phyloP scores from a whole-genome alignment of 495 filamentous ascomycete species.

The Tuber magnatum region DNA sequence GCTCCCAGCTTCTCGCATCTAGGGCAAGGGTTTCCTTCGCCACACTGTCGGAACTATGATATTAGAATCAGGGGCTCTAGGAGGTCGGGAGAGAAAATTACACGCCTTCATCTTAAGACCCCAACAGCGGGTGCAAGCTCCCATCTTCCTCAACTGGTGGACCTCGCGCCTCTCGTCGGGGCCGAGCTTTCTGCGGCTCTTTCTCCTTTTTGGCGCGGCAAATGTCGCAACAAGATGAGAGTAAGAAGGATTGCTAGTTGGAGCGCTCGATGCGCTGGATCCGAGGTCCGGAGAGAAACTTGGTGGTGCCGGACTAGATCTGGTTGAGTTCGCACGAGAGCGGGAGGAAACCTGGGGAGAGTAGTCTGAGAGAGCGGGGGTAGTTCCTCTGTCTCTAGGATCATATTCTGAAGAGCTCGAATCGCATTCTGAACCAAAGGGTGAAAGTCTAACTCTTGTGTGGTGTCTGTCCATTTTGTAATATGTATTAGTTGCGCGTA shows the following conservation, averaged over 20 bases:
- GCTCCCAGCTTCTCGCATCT: conserved; percentile 40
- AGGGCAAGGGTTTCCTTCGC: conserved; percentile 40
- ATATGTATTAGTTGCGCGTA: conserved; percentile 15
- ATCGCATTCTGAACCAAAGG: conserved; percentile 38
- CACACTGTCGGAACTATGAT: conserved; percentile 26
- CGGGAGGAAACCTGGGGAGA: conserved; percentile 31
- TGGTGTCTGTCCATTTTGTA: conserved; percentile 19
- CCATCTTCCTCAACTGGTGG: conserved; percentile 41
- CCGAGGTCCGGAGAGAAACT: conserved; percentile 28
- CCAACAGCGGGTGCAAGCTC: conserved; percentile 41
- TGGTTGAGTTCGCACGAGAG: conserved; percentile 37
- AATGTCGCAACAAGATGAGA: conserved; percentile 35
- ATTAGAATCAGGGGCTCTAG: conserved; percentile 10
- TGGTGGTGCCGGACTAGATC: conserved; percentile 33
- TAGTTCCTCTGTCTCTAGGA: conserved; percentile 15
- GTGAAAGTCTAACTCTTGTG: conserved; percentile 31
- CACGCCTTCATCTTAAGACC: conserved; percentile 41
- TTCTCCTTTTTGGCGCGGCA: conserved; percentile 33
- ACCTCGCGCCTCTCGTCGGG: conserved; percentile 39
- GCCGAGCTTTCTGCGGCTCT: conserved; percentile 39
- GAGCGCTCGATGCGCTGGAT: conserved; percentile 20
- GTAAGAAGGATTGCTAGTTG: conserved; percentile 20
- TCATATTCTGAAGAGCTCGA: conserved; percentile 39
- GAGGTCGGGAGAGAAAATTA: conserved; percentile 6
- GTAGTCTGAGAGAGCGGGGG: conserved; percentile 36